phyloP scores from a whole-genome alignment of 129 eudicot species.

The Artemisia tridentata region DNA sequence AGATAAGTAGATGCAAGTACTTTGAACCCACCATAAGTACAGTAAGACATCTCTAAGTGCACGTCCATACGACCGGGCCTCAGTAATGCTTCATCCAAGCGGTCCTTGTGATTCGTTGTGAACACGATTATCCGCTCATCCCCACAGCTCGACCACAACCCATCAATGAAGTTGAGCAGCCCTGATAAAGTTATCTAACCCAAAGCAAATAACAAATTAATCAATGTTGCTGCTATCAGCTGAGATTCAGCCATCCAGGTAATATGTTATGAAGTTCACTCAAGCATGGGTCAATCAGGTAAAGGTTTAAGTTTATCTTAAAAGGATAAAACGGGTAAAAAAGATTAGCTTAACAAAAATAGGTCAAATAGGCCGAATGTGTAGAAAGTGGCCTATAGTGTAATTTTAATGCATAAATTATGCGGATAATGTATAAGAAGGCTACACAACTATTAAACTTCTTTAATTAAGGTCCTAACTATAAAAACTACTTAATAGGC shows the following conservation, averaged over 20 bases:
- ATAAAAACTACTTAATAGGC: no score
- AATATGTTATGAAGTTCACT: no score
- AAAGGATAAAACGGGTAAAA: no score
- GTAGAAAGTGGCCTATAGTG: no score
- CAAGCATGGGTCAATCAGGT: no score
- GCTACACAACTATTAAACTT: no score
- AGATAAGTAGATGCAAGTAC: constrained; percentile 44
- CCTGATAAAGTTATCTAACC: constrained; percentile 55
- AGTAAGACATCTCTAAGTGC: constrained; percentile 57
- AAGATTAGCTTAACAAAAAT: no score
- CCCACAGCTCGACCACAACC: constrained; percentile 63
- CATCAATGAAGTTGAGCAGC: constrained; percentile 55
- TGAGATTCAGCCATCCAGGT: neutral
- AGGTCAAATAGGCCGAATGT: no score
- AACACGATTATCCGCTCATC: constrained; percentile 53
- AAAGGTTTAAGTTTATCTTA: no score
- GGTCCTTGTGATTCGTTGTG: constrained; percentile 54
- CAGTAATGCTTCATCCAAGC: constrained; percentile 48
- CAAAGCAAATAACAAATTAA: constrained; percentile 10
- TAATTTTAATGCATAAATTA: no score
- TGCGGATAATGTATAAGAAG: no score
- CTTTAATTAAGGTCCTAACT: no score
- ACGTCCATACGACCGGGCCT: constrained; percentile 64
- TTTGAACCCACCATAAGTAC: constrained; percentile 47
- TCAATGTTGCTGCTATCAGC: neutral